Base-by-base conservation (phyloP, 1,139 yeast genomes). In the Sugiyamaella neomexicana region DNA sequence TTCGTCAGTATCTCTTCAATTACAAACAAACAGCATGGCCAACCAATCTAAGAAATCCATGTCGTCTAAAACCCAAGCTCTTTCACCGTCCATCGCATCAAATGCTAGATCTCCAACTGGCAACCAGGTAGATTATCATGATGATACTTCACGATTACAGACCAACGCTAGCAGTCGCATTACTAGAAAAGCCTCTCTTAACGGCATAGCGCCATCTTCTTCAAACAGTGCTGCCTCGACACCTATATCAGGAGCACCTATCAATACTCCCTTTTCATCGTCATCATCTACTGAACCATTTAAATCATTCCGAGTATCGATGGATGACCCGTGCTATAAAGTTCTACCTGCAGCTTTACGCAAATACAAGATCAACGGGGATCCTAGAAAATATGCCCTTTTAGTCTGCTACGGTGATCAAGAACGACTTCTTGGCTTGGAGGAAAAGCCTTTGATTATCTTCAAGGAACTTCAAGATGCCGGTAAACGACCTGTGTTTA, bases 321-420 rank as follows among this genome's bases (percentile, higher is more conserved):
- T 90, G 23, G 97, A 91, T 57, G 98, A 91, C 66, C 90, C 97
- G 1, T 90, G 97, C 69, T 83, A 87, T 64, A 89, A 88, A 70
- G 86, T 93, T 27, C 73, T 93, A 50, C 96, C 89, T 64, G 90
- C 87, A 41, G 97, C 97, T 3, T 85, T 90, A 86, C 83, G 85
- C 62, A 80, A 95, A 60, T 96, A 91, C 72, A 86, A 84, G 60
- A 79, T 93, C 54, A 81, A 85, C 39, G 86, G 82, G 52, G 97
- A 90, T 67, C 88, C 97, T 95, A 80, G 87, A 54, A 87, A 89
- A 63, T 91, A 90, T 66, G 96, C 93, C 1, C 75, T 93, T 55
- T 91, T 91, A 27, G 88, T 93, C 13, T 88, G 96, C 66, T 90
- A 89, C 68, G 96, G 95, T 16, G 96, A 90, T 68, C 52, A 49